These are phyloP conservation scores for Cyclotella baltica DNA, from an alignment of 108 stramenopile species.

Conservation along the genomic window DNA sequence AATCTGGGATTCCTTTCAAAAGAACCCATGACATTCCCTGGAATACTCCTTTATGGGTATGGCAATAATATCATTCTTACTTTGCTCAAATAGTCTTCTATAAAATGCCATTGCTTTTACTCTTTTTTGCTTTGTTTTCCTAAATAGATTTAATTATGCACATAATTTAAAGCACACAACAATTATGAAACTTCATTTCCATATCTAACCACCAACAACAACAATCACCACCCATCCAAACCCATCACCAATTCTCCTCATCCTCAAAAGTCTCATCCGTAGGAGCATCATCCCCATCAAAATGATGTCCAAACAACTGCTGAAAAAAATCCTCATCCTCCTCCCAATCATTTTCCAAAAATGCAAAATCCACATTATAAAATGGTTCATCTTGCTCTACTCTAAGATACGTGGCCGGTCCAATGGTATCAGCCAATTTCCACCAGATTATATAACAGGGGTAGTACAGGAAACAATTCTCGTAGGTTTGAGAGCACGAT, in stretches of 20 bases:
- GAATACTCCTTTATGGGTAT: too few species aligned
- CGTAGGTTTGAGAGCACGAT: conserved; percentile 46
- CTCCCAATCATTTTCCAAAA: conserved; percentile 36
- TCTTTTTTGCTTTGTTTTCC: too few species aligned
- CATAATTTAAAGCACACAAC: too few species aligned
- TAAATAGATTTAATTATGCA: too few species aligned
- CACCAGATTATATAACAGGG: conserved; percentile 73
- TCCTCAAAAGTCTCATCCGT: conserved; percentile 55
- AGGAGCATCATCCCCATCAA: conserved; percentile 53
- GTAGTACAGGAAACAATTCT: conserved; percentile 58
- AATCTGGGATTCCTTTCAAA: too few species aligned
- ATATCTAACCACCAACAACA: background rate
- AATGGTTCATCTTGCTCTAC: conserved; percentile 59
- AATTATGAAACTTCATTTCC: too few species aligned
- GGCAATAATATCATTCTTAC: too few species aligned
- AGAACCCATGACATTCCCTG: too few species aligned
- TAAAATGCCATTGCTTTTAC: too few species aligned
- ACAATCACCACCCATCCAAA: too few species aligned
- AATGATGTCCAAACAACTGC: conserved; percentile 65
- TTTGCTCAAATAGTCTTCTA: too few species aligned
- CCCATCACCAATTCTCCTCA: conserved; percentile 52
- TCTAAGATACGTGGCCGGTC: conserved; percentile 57
- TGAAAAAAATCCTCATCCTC: conserved; percentile 39
- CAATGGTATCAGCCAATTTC: conserved; percentile 64
- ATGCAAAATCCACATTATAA: conserved; percentile 46